phyloP scores from a whole-genome alignment of 768 basidiomycete genomes.

The Russula brevipes region DNA sequence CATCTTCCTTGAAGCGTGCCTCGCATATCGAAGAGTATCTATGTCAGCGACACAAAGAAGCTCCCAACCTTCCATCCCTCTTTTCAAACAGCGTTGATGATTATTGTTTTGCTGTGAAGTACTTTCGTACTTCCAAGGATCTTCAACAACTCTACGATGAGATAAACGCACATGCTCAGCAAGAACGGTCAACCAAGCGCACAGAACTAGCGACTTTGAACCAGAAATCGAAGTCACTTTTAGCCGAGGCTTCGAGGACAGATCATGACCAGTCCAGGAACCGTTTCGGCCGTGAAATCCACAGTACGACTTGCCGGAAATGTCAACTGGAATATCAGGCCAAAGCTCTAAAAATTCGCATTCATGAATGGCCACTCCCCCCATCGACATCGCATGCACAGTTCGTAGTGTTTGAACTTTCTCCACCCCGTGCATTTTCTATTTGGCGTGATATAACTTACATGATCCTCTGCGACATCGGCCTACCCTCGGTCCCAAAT shows the following conservation, averaged over 20 bases:
- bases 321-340: background rate
- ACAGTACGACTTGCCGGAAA: background rate
- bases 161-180: background rate
- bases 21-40: slow-evolving; percentile 5
- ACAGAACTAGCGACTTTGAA: background rate
- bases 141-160: background rate
- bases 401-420: background rate
- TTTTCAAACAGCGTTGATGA: background rate
- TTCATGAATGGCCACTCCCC: slow-evolving; percentile 12
- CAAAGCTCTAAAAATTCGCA: background rate
- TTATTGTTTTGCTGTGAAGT: slow-evolving; percentile 10
- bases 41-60: background rate
- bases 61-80: background rate
- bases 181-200: background rate
- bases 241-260: background rate
- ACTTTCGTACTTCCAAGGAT: background rate
- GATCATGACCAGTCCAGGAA: background rate
- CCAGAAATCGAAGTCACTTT: background rate
- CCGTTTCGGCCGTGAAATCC: background rate
- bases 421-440: too few relatives aligned
- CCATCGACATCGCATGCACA: background rate
- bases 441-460: too few relatives aligned
- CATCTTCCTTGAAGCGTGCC: background rate
- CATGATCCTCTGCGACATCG: slow-evolving; percentile 11
- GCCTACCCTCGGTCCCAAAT: background rate